These are phyloP conservation scores for Aspergillus leporis DNA, from an alignment of 495 filamentous ascomycete species.

Conservation along the genomic window DNA sequence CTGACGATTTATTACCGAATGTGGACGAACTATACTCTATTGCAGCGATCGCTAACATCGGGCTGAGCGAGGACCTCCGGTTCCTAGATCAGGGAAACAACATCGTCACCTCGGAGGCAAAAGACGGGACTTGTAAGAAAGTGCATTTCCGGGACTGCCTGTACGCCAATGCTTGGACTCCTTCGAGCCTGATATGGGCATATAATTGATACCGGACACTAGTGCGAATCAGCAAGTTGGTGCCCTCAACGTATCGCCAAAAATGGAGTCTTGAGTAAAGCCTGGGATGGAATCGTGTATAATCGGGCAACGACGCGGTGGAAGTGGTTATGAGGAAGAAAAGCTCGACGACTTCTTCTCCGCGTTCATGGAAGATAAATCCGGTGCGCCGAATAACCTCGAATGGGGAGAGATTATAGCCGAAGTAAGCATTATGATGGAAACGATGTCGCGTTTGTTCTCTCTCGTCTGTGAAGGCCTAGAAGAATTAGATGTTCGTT, in stretches of 20 bases:
- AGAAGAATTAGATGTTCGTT: no score
- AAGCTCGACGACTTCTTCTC: conserved; percentile 54
- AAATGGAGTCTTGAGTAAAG: conserved; percentile 18
- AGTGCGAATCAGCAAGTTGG: conserved; percentile 16
- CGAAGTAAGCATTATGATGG: conserved; percentile 39
- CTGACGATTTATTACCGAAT: conserved; percentile 33
- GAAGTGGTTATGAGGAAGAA: conserved; percentile 38
- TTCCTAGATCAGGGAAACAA: conserved; percentile 46
- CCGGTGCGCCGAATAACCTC: conserved; percentile 28
- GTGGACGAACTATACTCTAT: conserved; percentile 36
- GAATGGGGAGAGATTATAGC: conserved; percentile 29
- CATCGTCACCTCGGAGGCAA: conserved; percentile 24
- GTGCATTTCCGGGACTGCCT: conserved; percentile 41
- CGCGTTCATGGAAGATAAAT: conserved; percentile 50
- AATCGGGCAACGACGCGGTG: conserved; percentile 31
- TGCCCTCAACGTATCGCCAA: conserved; percentile 17
- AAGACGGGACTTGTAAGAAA: conserved; percentile 34
- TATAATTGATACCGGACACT: conserved; percentile 41
- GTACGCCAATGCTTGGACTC: conserved; percentile 29
- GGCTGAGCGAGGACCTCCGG: conserved; percentile 38
- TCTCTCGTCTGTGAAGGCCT: no score
- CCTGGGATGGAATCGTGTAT: conserved; percentile 36
- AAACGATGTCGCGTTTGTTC: conserved; percentile 16
- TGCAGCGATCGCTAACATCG: conserved; percentile 48
- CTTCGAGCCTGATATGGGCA: conserved; percentile 42